phyloP scores from a whole-genome alignment of 257 asterid species.

The Striga asiatica region DNA sequence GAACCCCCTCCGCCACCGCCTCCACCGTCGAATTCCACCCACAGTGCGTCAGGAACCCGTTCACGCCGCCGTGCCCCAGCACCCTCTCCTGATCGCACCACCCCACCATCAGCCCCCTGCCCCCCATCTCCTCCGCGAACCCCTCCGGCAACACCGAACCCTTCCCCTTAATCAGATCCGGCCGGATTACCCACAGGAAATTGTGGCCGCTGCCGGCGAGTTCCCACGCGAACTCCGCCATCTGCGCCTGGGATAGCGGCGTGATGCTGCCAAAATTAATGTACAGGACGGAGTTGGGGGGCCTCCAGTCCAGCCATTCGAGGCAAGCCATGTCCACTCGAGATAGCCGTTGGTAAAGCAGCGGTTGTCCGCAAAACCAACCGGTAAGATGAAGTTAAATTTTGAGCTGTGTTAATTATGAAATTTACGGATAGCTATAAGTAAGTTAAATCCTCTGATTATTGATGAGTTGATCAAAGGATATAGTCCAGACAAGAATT shows the following conservation, averaged over 20 bases:
- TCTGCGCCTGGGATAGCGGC: slow-evolving; percentile 28
- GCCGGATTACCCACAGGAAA: slow-evolving; percentile 57
- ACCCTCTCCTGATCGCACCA: slow-evolving; percentile 62
- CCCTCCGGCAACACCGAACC: slow-evolving; percentile 31
- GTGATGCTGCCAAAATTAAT: slow-evolving; percentile 69
- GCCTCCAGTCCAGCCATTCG: slow-evolving; percentile 34
- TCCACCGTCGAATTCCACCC: slow-evolving; percentile 67
- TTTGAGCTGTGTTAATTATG: no score
- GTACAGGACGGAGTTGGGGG: slow-evolving; percentile 44
- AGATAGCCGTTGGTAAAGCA: no score
- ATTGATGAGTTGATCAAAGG: no score
- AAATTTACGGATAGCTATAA: no score
- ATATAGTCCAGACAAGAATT: no score
- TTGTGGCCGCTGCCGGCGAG: slow-evolving; percentile 35
- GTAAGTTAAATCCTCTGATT: no score
- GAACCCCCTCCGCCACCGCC: slow-evolving; percentile 41
- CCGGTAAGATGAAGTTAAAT: no score
- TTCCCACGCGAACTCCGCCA: slow-evolving; percentile 65
- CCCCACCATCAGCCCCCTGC: slow-evolving; percentile 39
- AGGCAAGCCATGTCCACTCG: slow-evolving; percentile 39
- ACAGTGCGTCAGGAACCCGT: slow-evolving; percentile 46
- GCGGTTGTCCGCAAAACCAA: no score
- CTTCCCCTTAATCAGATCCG: slow-evolving; percentile 44
- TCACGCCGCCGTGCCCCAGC: slow-evolving; percentile 34
- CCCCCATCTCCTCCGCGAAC: slow-evolving; percentile 30